Evolutionary conservation across 176 grass and related monocot genomes (phyloP), one percentile per base, ranked within the genome.

Genomic region (Chrysopogon serrulatus): DNA sequence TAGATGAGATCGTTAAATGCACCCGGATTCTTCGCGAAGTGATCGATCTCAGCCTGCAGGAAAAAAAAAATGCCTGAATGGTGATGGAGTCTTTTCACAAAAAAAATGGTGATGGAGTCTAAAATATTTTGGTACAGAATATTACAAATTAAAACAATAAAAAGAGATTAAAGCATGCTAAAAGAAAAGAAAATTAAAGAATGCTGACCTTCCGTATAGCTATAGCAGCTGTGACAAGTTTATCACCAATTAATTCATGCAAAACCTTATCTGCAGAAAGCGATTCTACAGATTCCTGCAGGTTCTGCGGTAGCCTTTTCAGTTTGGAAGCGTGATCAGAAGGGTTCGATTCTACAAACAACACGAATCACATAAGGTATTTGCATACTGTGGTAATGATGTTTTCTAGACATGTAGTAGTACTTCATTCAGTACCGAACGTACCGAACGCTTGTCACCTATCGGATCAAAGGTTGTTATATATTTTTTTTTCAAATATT

Each of bases 311-410:
- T 54, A 99, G 76, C 87, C 96, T 95, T 81, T 66, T 90, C 42
- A 99, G 91, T 9, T 76, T 91, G 30, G 91, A 85, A 80, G 61
- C 84, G 40, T 93, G 90, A 77, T 89, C 87, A 60, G 96, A 87
- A 63, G 96, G 96, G 57, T 96, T 87, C 83, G 82, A 92, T 90
- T 92, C 96, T 99, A 91, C 83, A 75, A 83, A 48, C 36, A 24
- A 42, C 14, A 47, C 3, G 65, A 60, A 14, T 21, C 16, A 30
- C 49, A 79, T 87, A 27, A 79, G 18, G 47, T 15, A 68, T 43
- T 71, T 85, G 74, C 39, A 43, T 37, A 40, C 7, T 24, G n/a
- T 35, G 60, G 77, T 41, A 77, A 69, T 79, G n/a, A 12, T 71
- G 44, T 73, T 48, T 73, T 79, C 66, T 33, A 71, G 75, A 62